Evolutionary conservation across 1,139 yeast species (phyloP).

Genomic region (Spathaspora sp.): DNA sequence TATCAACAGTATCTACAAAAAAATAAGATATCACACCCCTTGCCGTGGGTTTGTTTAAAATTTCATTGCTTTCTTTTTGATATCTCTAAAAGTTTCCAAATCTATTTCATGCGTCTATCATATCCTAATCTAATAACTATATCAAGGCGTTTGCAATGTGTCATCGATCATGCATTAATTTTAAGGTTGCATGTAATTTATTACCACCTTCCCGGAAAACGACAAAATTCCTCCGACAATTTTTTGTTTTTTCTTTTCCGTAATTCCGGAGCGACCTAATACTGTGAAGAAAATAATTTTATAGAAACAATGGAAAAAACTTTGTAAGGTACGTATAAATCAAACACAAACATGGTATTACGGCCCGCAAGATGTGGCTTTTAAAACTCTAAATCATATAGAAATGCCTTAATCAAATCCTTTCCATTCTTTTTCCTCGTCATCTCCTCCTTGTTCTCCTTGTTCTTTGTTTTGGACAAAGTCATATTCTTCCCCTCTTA

Average conservation of each 20-base stretch:
- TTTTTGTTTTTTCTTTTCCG: background rate
- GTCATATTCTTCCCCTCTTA: slow-evolving; percentile 22
- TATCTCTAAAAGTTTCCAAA: background rate
- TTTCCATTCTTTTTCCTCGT: slow-evolving; percentile 17
- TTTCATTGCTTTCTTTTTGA: background rate
- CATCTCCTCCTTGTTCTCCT: slow-evolving; percentile 10
- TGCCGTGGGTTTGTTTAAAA: background rate
- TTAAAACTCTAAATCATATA: background rate
- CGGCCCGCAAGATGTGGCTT: slow-evolving; percentile 1
- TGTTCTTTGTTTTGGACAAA: slow-evolving; percentile 7
- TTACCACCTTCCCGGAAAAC: background rate
- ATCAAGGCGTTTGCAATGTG: background rate
- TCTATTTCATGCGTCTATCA: background rate
- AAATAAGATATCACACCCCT: background rate
- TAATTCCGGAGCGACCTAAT: background rate
- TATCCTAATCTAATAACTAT: background rate
- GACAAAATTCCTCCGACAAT: background rate
- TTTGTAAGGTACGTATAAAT: background rate
- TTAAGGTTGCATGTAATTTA: background rate
- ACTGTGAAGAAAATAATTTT: background rate
- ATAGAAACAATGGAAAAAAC: background rate
- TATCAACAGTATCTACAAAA: background rate
- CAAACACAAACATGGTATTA: background rate
- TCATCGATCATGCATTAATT: background rate
- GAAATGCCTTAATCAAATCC: slow-evolving; percentile 15